A percentile compares a stretch with the other conserved stretches of the same genome.
Evolutionary conservation across 257 asterid genomes (phyloP).

Genomic region (Anisodus tanguticus): DNA sequence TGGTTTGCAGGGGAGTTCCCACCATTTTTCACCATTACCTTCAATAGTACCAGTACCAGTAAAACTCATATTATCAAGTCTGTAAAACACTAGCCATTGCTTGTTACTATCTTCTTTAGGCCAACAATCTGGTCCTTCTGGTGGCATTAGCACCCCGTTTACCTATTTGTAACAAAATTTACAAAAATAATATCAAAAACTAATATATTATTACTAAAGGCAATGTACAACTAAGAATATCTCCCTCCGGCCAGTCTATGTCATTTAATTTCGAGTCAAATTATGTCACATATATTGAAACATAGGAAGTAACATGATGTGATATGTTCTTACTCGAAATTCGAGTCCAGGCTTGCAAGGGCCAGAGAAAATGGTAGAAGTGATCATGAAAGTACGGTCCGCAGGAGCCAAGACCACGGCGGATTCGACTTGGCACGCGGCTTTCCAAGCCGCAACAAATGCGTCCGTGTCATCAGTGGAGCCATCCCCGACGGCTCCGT

Average conservation of each 20-base stretch:
- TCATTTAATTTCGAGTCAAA: no score
- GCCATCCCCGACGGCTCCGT: constrained; percentile 89
- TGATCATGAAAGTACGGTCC: constrained; percentile 55
- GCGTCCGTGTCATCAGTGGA: constrained; percentile 78
- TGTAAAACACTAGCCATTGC: constrained; percentile 93
- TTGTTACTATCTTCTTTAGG: constrained; percentile 73
- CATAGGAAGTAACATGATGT: background rate
- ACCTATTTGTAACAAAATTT: constrained; percentile 44
- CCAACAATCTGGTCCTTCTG: constrained; percentile 96
- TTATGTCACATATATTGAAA: background rate
- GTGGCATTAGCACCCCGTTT: constrained; percentile 88
- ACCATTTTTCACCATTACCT: constrained; percentile 93
- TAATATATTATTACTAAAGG: background rate
- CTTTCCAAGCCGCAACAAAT: constrained; percentile 82
- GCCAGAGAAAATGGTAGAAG: constrained; percentile 88
- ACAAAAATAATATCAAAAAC: background rate
- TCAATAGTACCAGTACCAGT: constrained; percentile 82
- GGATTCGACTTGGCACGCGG: constrained; percentile 75
- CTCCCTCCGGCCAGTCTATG: background rate
- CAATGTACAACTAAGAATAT: background rate
- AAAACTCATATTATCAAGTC: constrained; percentile 66
- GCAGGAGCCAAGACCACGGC: constrained; percentile 65
- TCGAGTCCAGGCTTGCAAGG: constrained; percentile 87
- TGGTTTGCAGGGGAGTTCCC: constrained; percentile 99
- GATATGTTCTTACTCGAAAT: constrained; percentile 57